Conservation (phyloP, 768 basidiomycete genomes). For the Sarcodon aspratus region DNA sequence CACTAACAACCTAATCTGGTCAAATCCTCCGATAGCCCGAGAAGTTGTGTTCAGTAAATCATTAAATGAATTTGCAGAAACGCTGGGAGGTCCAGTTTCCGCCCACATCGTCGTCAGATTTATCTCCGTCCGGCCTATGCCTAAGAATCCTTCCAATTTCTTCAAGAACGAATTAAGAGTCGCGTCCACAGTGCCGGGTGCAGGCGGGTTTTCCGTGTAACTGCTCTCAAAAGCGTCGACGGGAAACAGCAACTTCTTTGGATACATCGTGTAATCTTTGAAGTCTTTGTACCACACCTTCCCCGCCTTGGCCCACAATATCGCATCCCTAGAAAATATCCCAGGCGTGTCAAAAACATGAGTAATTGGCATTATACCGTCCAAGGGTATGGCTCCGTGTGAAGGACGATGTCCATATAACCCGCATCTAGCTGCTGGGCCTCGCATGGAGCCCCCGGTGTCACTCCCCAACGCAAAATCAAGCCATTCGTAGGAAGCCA, state of each 20-base stretch:
- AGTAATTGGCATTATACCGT: slow-evolving; percentile 19
- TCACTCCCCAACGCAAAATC: slow-evolving; percentile 19
- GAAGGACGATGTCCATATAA: slow-evolving; percentile 18
- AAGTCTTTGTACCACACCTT: slow-evolving; percentile 19
- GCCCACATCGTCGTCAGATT: slow-evolving; percentile 12
- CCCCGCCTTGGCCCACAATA: slow-evolving; percentile 13
- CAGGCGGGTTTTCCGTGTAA: slow-evolving; percentile 12
- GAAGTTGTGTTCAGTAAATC: slow-evolving; percentile 15
- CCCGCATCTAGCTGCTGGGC: slow-evolving; percentile 17
- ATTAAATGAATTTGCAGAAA: slow-evolving; percentile 10
- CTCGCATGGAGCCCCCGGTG: slow-evolving; percentile 20
- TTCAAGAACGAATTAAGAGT: slow-evolving; percentile 15
- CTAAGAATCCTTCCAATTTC: slow-evolving; percentile 17
- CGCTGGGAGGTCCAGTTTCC: slow-evolving; percentile 10
- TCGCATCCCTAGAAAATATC: slow-evolving; percentile 17
- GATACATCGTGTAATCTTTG: slow-evolving; percentile 14
- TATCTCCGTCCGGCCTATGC: slow-evolving; percentile 13
- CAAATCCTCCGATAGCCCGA: slow-evolving; percentile 14
- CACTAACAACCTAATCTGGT: slow-evolving; percentile 15
- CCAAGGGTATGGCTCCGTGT: slow-evolving; percentile 14
- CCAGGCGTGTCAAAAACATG: slow-evolving; percentile 16
- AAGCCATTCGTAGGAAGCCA: slow-evolving; percentile 17
- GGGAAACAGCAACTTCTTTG: slow-evolving; percentile 16
- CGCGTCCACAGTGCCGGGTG: slow-evolving; percentile 8
- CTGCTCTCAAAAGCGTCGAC: slow-evolving; percentile 14